Conservation (phyloP, 192 early-diverging fungal species). For the Umbelopsis isabellina region DNA sequence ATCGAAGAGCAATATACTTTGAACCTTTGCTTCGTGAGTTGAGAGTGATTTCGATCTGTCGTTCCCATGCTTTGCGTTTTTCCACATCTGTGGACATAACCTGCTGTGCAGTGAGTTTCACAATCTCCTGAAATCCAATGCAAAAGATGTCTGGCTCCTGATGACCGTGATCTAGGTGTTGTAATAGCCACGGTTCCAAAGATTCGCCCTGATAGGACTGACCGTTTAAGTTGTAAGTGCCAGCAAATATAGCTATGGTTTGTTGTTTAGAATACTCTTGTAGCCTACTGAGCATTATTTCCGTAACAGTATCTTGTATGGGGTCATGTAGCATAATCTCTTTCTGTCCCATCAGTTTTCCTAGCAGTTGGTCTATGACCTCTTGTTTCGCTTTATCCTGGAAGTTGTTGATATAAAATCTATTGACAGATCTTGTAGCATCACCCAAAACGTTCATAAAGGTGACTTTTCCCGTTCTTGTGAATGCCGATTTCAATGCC, state of each 20-base stretch:
- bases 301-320: conserved; percentile 48
- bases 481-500: conserved; percentile 89
- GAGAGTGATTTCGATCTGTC: conserved; percentile 52
- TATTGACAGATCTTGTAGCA: conserved; percentile 89
- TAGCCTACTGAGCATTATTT: conserved; percentile 40
- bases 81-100: conserved; percentile 67
- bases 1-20: conserved; percentile 81
- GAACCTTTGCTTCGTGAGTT: conserved; percentile 39
- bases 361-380: conserved; percentile 86
- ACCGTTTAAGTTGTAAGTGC: conserved; percentile 95
- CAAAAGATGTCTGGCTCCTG: conserved; percentile 78
- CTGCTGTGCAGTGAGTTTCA: conserved; percentile 80
- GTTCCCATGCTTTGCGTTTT: conserved; percentile 58
- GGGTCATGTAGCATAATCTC: conserved; percentile 56
- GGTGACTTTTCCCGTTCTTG: conserved; percentile 87
- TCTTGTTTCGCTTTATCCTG: conserved; percentile 94
- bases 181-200: conserved; percentile 67
- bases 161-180: conserved; percentile 37
- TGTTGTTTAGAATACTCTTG: conserved; percentile 63
- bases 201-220: conserved; percentile 64
- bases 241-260: conserved; percentile 72
- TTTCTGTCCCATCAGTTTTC: conserved; percentile 52
- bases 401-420: conserved; percentile 96
- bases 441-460: conserved; percentile 85
- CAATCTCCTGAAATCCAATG: conserved; percentile 96